These are phyloP conservation scores for Phytopythium oedochilum DNA, from an alignment of 352 stramenopile species.

Conservation along the genomic window DNA sequence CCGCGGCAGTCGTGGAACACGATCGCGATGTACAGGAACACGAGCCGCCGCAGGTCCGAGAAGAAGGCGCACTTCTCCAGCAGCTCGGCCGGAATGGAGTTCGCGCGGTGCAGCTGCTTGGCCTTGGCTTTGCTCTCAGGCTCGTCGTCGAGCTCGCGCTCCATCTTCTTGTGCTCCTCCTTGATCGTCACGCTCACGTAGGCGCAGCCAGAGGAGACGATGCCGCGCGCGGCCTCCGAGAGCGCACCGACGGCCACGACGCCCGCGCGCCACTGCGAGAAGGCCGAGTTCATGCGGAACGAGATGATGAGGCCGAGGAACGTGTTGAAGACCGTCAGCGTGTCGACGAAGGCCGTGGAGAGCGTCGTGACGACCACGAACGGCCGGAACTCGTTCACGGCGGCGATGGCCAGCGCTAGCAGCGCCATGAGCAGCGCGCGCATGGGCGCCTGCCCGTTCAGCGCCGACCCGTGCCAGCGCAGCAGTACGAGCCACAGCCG, in stretches of 20 bases:
- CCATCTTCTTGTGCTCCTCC: constrained; percentile 9
- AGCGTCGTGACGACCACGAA: constrained; percentile 64
- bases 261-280: constrained; percentile 69
- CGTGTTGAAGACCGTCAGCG: constrained; percentile 83
- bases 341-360: constrained; percentile 73
- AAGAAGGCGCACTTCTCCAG: constrained; percentile 80
- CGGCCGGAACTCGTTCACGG: constrained; percentile 44
- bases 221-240: constrained; percentile 55
- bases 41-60: constrained; percentile 63
- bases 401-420: constrained; percentile 44
- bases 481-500: constrained; percentile 54
- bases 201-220: constrained; percentile 64
- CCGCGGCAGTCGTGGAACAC: constrained; percentile 75
- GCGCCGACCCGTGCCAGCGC: constrained; percentile 68
- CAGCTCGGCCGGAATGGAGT: constrained; percentile 40
- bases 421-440: constrained; percentile 65
- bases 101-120: neutral
- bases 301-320: constrained; percentile 77
- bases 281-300: constrained; percentile 81
- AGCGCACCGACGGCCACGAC: constrained; percentile 61
- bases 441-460: constrained; percentile 60
- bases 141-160: constrained; percentile 1
- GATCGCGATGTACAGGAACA: constrained; percentile 83
- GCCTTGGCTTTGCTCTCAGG: neutral
- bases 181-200: constrained; percentile 52